Conservation (phyloP, 1,139 yeast genomes). For the Pneumocystis oryctolagi region DNA sequence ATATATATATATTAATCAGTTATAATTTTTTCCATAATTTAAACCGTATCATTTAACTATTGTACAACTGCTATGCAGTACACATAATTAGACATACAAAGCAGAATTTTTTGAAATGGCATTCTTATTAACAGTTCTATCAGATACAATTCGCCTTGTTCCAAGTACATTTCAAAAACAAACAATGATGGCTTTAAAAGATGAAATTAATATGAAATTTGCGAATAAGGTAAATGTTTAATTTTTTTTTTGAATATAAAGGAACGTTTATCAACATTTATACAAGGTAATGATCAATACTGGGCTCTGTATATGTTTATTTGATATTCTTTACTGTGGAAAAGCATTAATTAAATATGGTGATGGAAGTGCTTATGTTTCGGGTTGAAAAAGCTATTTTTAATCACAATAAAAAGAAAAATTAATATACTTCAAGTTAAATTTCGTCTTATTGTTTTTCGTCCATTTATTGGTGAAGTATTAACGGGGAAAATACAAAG, state of each 20-base stretch:
- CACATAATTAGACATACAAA: not conserved
- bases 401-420: not conserved
- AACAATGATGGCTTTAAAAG: conserved; percentile 52
- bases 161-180: conserved; percentile 72
- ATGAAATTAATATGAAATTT: conserved; percentile 70
- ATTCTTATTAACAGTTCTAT: conserved; percentile 69
- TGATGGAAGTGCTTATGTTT: conserved; percentile 82
- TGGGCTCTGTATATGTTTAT: conserved; percentile 71
- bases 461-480: conserved; percentile 91
- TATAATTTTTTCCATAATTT: not conserved
- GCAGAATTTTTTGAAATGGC: conserved; percentile 25
- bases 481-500: conserved; percentile 85
- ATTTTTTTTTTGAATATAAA: not conserved
- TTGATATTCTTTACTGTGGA: conserved; percentile 65
- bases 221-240: conserved; percentile 42
- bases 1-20: too few relatives aligned
- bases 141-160: conserved; percentile 75
- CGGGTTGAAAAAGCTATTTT: conserved; percentile 20
- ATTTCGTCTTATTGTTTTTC: conserved; percentile 67
- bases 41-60: not conserved
- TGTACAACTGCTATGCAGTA: not conserved
- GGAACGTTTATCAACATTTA: not conserved
- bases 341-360: conserved; percentile 89
- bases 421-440: conserved; percentile 27
- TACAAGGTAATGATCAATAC: conserved; percentile 49